These are phyloP conservation scores for Mrakia gelida DNA, from an alignment of 768 basidiomycete genomes.

Conservation along the genomic window DNA sequence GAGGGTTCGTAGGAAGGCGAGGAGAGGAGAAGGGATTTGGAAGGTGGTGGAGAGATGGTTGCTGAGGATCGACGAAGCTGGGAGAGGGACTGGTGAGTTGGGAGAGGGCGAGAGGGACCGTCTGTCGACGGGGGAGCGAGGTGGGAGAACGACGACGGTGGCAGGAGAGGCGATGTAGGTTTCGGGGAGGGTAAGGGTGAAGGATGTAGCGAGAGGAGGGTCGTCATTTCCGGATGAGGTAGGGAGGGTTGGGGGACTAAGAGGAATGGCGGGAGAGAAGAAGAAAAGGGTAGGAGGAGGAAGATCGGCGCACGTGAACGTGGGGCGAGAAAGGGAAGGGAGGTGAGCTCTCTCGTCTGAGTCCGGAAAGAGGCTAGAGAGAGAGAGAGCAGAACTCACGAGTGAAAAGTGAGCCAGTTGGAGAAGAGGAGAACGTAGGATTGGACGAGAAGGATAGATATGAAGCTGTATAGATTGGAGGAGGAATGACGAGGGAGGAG, in stretches of 20 bases:
- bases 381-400: background rate
- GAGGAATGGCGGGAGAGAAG: background rate
- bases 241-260: background rate
- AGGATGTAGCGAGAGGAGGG: background rate
- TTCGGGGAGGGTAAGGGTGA: background rate
- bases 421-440: background rate
- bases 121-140: background rate
- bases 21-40: background rate
- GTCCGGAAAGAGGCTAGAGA: too few species aligned
- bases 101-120: background rate
- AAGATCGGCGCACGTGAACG: conserved; percentile 2
- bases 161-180: background rate
- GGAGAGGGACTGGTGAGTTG: background rate
- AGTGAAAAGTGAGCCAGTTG: background rate
- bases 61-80: background rate
- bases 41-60: background rate
- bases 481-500: background rate
- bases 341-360: background rate
- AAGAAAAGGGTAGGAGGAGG: too few species aligned
- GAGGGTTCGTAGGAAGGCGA: background rate
- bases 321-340: background rate
- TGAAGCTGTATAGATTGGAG: background rate
- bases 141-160: conserved; percentile 3
- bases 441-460: background rate
- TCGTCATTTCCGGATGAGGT: conserved; percentile 1